Evolutionary conservation across 2,329 filamentous ascomycete genomes (phyloP), one percentile per base, ranked within the genome.

Genomic region (Aschersonia sp.): DNA sequence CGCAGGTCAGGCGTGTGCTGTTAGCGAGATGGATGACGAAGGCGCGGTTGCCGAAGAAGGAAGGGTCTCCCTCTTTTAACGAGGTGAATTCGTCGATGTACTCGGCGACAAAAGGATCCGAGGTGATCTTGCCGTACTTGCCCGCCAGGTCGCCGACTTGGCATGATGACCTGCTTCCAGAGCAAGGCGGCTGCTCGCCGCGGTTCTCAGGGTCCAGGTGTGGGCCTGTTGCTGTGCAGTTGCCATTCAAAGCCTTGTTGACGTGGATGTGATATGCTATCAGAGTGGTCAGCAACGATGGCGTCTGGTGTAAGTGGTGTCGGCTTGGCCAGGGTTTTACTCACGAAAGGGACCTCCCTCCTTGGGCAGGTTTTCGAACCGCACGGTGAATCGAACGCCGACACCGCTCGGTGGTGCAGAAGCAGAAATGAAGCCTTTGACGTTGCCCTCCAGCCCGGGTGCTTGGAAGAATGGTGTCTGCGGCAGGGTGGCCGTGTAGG

Each of bases 71-170:
- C 12, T 68, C 59, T 45, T 66, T 57, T 30, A 78, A 71, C 4
- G 79, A 77, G 12, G 73, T 65, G 57, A 70, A 85, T 30, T 66
- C 60, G 58, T 85, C 81, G 49, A 63, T 58, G 64, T 76, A 83
- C 46, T 63, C 66, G 48, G 61, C 64, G 30, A 61, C 59, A 57
- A 72, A 80, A 9, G 72, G 67, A 52, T 73, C 70, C 37, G 63
- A 62, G 30, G 63, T 69, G 56, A 85, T 75, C 51, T 71, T 71
- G 52, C 83, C 83, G 57, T 83, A 69, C 67, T 90, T 90, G 58
- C 85, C 85, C 54, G 77, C 75, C 48, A 89, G 69, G 60, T 90
- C 85, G 54, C 86, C 85, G 8, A 85, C 77, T 63, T 90, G 78
- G 68, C 85, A 92, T 9, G 76, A 79, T 51, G 74, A 63, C 8